Base-by-base conservation (phyloP, 1,284 basidiomycete genomes). In the Crepidotus sp. region DNA sequence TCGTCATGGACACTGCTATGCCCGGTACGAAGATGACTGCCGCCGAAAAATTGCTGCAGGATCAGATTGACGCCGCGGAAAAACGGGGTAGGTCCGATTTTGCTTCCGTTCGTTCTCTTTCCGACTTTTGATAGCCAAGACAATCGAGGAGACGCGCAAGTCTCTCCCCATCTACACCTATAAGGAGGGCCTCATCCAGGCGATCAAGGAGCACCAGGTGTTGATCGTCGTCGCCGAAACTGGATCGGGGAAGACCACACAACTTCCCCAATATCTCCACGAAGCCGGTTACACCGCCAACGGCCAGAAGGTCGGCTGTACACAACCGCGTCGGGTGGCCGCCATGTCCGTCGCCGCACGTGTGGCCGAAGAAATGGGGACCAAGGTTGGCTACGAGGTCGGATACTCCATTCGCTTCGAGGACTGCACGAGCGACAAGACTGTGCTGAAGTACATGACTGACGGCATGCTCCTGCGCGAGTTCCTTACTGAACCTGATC, bases 361-460 rank as follows among this genome's bases (percentile, higher is more conserved):
- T 68, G 96, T 99, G 3, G 95, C 95, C 0, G 96, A 98, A 52
- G 96, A 99, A 66, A 92, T 98, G 83, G 96, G 94, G 4, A 86
- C 83, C 4, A 87, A 96, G 59, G 80, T 99, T 17, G 96, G 96
- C 3, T 87, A 94, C 55, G 94, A 98, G 65, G 95, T 98, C 49
- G 96, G 96, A 11, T 99, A 98, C 65, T 93, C 91, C 24, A 98
- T 99, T 56, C 90, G 96, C 26, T 99, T 99, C 67, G 96, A 98
- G 65, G 95, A 99, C 63, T 96, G 93, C 64, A 98, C 96, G 8
- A 95, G 90, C 65, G 93, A 95, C 71, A 98, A 93, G 71, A 97
- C 94, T 2, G 83, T 93, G 27, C 72, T 98, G 58, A 97, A 98
- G 67, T 97, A 95, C 65, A 95, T 97, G 94, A 97, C 93, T 36